phyloP scores from a whole-genome alignment of 2,329 filamentous ascomycete species.

The Oidium heveae region DNA sequence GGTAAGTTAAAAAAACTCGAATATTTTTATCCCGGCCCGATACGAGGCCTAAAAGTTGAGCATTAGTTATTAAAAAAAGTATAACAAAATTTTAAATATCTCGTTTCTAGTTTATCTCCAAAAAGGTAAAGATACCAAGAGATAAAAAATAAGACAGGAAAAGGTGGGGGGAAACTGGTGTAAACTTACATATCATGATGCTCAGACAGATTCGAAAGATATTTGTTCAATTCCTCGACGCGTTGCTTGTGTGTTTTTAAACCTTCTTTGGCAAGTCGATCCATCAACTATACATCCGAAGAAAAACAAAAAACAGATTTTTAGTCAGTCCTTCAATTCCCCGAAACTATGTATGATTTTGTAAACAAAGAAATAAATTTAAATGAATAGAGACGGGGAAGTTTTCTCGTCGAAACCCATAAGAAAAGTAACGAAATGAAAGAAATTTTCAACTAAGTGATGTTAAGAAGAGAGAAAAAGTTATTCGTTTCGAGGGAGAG shows the following conservation, averaged over 20 bases:
- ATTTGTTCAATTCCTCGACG: constrained; percentile 86
- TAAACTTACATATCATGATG: constrained; percentile 65
- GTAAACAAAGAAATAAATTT: too few relatives aligned
- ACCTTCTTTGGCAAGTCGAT: constrained; percentile 52
- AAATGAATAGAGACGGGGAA: too few relatives aligned
- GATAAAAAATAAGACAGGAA: not conserved
- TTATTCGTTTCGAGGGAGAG: too few relatives aligned
- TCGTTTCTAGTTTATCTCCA: too few relatives aligned
- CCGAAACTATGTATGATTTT: too few relatives aligned
- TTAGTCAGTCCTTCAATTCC: too few relatives aligned
- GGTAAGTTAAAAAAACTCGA: not conserved
- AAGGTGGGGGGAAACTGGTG: not conserved
- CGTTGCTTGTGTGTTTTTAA: constrained; percentile 93
- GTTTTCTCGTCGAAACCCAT: too few relatives aligned
- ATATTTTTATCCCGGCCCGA: constrained; percentile 5
- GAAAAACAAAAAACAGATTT: not conserved
- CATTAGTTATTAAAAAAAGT: not conserved
- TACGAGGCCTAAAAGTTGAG: constrained; percentile 4
- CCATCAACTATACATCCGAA: constrained; percentile 36
- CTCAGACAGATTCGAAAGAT: constrained; percentile 75
- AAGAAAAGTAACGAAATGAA: too few relatives aligned
- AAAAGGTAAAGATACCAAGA: not conserved
- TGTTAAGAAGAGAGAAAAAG: too few relatives aligned
- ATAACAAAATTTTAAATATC: not conserved
- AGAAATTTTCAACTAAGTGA: too few relatives aligned